These are phyloP conservation scores for Lathyrus oleraceus DNA, from an alignment of 306 rosid species.

Conservation along the genomic window DNA sequence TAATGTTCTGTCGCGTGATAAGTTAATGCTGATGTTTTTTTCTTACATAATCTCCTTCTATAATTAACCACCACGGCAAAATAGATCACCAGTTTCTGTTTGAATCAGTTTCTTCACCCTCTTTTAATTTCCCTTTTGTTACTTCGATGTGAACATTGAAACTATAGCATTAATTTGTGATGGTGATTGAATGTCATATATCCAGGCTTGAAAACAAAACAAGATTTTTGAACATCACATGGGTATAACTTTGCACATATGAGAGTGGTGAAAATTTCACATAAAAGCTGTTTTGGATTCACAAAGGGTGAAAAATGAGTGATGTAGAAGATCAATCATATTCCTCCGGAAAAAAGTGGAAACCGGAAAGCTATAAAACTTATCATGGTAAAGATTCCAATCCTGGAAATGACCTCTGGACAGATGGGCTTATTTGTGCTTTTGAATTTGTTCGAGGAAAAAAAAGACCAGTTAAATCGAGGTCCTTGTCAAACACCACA, in stretches of 20 bases:
- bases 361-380: slow-evolving; percentile 44
- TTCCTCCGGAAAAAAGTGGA: slow-evolving; percentile 40
- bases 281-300: slow-evolving; percentile 14
- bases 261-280: slow-evolving; percentile 12
- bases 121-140: too few relatives aligned
- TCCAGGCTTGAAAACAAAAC: not conserved
- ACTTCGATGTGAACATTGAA: too few relatives aligned
- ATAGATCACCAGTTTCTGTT: not conserved
- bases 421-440: slow-evolving; percentile 86
- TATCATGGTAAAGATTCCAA: slow-evolving; percentile 46
- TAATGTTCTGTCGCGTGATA: not conserved
- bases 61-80: not conserved
- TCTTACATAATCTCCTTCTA: not conserved
- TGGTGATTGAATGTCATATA: slow-evolving; percentile 26
- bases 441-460: slow-evolving; percentile 65
- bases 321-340: slow-evolving; percentile 35
- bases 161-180: not conserved
- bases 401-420: slow-evolving; percentile 72
- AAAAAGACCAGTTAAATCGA: slow-evolving; percentile 43
- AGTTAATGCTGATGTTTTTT: not conserved
- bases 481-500: slow-evolving; percentile 38
- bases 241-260: not conserved
- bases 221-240: not conserved
- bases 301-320: slow-evolving; percentile 40
- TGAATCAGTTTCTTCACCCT: too few relatives aligned